Conservation (phyloP, 140 eudicot genomes). For the Bidens hawaiensis region DNA sequence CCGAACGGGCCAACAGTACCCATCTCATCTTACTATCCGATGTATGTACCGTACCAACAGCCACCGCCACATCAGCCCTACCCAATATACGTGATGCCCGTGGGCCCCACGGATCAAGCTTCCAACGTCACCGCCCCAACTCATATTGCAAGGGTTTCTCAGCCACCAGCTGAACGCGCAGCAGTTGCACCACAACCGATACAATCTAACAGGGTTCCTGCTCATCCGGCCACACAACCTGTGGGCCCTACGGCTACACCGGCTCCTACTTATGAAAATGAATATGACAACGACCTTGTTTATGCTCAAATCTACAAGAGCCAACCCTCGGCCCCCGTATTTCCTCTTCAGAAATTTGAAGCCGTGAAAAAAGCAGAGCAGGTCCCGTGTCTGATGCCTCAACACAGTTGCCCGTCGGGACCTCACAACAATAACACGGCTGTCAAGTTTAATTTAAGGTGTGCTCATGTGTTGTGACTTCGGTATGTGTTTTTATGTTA, state of each 20-base stretch:
- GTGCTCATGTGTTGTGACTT: conserved; percentile 6
- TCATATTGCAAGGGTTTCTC: conserved; percentile 30
- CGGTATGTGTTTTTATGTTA: conserved; percentile 21
- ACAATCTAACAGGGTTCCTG: conserved; percentile 27
- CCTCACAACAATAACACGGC: conserved; percentile 21
- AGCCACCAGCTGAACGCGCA: conserved; percentile 38
- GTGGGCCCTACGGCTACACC: conserved; percentile 33
- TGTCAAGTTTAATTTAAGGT: background rate
- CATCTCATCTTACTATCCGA: conserved; percentile 59
- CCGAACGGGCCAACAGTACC: conserved; percentile 45
- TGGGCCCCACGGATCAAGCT: conserved; percentile 47
- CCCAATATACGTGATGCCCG: conserved; percentile 66
- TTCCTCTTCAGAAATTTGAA: conserved; percentile 42
- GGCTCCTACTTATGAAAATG: conserved; percentile 27
- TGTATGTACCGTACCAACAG: conserved; percentile 48
- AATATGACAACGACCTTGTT: conserved; percentile 66
- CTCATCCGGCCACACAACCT: conserved; percentile 30
- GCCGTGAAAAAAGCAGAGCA: conserved; percentile 35
- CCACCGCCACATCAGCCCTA: conserved; percentile 47
- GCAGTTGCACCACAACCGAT: conserved; percentile 24
- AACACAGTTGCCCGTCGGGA: conserved; percentile 27
- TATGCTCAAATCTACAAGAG: conserved; percentile 82
- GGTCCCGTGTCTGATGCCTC: conserved; percentile 43
- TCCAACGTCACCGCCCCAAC: conserved; percentile 46
- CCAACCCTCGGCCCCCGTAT: conserved; percentile 71